Percentiles rank a stretch among this genome's conserved stretches.
Conservation (phyloP, 208 protist species). For the Crithidia fasciculata region DNA sequence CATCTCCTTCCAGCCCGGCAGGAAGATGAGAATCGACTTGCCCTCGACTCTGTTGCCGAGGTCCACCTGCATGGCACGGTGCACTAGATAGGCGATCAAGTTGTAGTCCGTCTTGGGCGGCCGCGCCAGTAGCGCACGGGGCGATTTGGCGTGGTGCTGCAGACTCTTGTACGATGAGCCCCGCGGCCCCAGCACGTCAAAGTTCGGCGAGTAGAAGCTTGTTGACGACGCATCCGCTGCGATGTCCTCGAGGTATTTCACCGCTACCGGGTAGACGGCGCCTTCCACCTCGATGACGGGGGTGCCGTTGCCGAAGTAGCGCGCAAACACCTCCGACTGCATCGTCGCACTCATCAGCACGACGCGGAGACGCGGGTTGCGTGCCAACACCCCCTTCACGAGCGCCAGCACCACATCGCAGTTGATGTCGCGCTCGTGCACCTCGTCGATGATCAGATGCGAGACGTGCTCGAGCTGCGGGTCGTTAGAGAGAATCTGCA, state of each 20-base stretch:
- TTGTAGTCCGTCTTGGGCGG: slow-evolving; percentile 78
- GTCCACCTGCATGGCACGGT: slow-evolving; percentile 52
- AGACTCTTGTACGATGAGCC: not conserved
- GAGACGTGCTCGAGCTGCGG: slow-evolving; percentile 88
- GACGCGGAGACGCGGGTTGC: slow-evolving; percentile 91
- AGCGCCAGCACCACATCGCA: slow-evolving; percentile 98
- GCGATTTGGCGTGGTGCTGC: slow-evolving; percentile 1
- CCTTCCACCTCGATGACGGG: slow-evolving; percentile 82
- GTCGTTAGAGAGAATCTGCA: slow-evolving; percentile 95
- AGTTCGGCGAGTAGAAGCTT: slow-evolving; percentile 56
- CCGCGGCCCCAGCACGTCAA: slow-evolving; percentile 35
- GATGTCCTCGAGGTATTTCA: slow-evolving; percentile 78
- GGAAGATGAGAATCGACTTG: slow-evolving; percentile 98
- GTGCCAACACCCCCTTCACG: slow-evolving; percentile 85
- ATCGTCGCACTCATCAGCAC: slow-evolving; percentile 99
- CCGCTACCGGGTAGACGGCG: slow-evolving; percentile 71
- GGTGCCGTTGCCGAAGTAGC: slow-evolving; percentile 91
- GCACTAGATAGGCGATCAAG: slow-evolving; percentile 77
- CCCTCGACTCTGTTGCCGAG: slow-evolving; percentile 41
- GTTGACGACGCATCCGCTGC: slow-evolving; percentile 10
- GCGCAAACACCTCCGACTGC: slow-evolving; percentile 96
- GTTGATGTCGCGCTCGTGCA: slow-evolving; percentile 99
- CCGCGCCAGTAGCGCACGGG: slow-evolving; percentile 4
- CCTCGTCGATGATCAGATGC: slow-evolving; percentile 99
- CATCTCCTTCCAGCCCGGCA: slow-evolving; percentile 99